Base-by-base conservation (phyloP, 2,329 filamentous ascomycete genomes). In the Aspergillus alliaceus region DNA sequence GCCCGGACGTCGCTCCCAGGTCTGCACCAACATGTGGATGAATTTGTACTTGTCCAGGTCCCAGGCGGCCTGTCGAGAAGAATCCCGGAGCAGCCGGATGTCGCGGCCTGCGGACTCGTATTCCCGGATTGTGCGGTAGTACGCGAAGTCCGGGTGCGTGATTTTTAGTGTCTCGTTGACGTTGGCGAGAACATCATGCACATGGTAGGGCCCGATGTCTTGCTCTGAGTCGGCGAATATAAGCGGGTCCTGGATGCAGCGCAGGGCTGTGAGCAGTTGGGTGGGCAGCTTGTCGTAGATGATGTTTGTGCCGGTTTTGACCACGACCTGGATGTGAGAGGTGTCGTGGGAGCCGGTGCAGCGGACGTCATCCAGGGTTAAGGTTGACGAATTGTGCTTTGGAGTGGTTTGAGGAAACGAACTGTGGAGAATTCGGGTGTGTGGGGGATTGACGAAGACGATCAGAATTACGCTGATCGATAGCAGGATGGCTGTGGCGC, bases 41-140 rank as follows among this genome's bases (percentile, higher is more conserved):
- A 84, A 85, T 70, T 86, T 86, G 74, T 84, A 86, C 72, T 85
- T 86, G 73, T 86, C 84, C 37, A 86, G 69, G 18, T 73, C 76
- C 84, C 83, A 86, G 8, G 67, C 72, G 1, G 76, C 77, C 22
- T 54, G 55, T 54, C 67, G 70, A 5, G 66, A 59, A 31, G 65
- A 66, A 32, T 72, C 68, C 35, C 64, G 53, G 24, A 65, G 49
- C 25, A 69, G 73, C 58, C 76, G 76, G 58, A 81, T 79, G 42
- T 80, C 76, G 63, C 79, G 78, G 35, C 80, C 78, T 3, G 78
- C 73, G 37, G 62, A 56, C 24, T 79, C 76, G 51, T 81, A 83
- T 53, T 77, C 70, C 51, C 76, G 64, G 37, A 79, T 70, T 40
- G 68, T 64, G 31, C 76, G 72, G 56, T 77, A 77, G 42, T 74